Conservation (phyloP, 768 basidiomycete species). For the Psilocybe sp. region DNA sequence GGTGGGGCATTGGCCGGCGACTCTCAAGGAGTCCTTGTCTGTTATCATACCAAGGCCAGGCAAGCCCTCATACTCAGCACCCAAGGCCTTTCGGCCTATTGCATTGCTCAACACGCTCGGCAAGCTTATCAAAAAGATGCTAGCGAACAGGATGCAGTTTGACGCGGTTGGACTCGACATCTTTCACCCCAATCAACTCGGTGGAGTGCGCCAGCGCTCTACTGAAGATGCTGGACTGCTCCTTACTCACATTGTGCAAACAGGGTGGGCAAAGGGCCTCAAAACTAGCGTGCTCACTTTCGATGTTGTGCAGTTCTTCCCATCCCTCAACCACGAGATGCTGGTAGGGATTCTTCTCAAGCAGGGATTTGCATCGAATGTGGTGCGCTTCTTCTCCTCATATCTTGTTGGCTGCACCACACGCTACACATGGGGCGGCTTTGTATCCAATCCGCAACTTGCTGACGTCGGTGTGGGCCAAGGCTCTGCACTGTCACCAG, state of each 20-base stretch:
- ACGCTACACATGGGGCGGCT: neutral
- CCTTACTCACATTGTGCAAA: constrained; percentile 14
- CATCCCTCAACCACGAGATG: neutral
- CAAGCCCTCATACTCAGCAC: constrained; percentile 4
- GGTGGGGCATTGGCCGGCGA: neutral
- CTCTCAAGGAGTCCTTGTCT: constrained; percentile 12
- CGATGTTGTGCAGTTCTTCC: neutral
- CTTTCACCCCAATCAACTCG: constrained; percentile 6
- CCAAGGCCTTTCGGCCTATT: constrained; percentile 10
- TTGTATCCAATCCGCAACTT: neutral
- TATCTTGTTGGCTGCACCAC: neutral
- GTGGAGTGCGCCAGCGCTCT: constrained; percentile 9
- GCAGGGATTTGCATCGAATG: neutral
- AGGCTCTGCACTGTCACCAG: neutral
- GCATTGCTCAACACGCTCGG: constrained; percentile 11
- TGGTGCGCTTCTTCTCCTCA: constrained; percentile 1
- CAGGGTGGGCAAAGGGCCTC: constrained; percentile 15
- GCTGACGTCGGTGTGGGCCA: neutral
- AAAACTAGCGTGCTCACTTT: constrained; percentile 7
- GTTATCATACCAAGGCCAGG: constrained; percentile 15
- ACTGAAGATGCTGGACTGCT: constrained; percentile 17
- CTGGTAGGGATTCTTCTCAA: neutral
- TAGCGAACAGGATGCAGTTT: constrained; percentile 7
- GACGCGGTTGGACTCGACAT: neutral
- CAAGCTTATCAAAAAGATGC: constrained; percentile 11